Evolutionary conservation across 257 asterid species (phyloP), one percentile per base, ranked within the genome.

Genomic region (Leonotis leonurus): DNA sequence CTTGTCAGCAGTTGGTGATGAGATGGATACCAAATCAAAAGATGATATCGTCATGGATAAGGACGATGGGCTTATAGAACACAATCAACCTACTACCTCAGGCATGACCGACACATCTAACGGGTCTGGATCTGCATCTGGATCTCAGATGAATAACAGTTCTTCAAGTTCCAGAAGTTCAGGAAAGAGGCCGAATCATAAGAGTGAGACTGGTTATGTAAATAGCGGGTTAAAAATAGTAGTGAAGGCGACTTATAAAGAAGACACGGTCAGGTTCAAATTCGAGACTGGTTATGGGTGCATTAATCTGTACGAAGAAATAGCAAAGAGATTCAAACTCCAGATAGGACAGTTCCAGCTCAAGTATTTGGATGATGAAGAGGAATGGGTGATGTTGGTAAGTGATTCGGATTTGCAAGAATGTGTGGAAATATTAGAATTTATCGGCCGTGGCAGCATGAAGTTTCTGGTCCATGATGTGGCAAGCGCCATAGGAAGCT

Each of bases 301-400:
- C 64, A 33, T 61, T 43, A 79, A 75, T 55, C 76, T 91, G 40
- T 86, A 81, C 22, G 92, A 83, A 71, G 94, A 82, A 76, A 79
- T 88, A 63, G 91, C 87, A 2, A 81, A 63, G 75, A 83, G 96
- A 75, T 88, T 86, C 79, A 74, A 75, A 59, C 83, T 91, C 22
- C 85, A 68, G 44, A 57, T 51, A 0, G 98, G 90, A 37, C 77
- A 75, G 2, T 86, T 91, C 73, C 95, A 88, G 29, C 90, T 92
- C 76, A 83, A 86, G 77, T 86, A 92, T 77, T 72, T 86, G 52
- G 98, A 92, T 1, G 97, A 92, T 9, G 97, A 92, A 71, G 81
- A 80, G 77, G 98, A 92, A 83, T 89, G 97, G 98, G 95, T 92
- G 77, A 61, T 89, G 87, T 74, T 92, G 87, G 90, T 81, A 77